These are phyloP conservation scores for Trypanosoma congolense DNA, from an alignment of 208 protist species.

Conservation along the genomic window DNA sequence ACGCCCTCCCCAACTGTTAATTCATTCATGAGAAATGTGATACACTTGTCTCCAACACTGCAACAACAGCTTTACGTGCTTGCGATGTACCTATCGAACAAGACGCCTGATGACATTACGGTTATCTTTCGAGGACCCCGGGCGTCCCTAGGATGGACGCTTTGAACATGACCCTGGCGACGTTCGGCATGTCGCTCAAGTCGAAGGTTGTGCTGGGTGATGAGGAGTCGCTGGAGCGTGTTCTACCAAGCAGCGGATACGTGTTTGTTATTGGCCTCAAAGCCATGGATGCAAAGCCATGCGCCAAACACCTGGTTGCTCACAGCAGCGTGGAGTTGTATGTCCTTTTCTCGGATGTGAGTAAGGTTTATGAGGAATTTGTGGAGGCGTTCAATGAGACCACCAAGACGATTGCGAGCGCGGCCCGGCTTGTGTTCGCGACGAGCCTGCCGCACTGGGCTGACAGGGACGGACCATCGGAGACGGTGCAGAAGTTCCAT, in stretches of 20 bases:
- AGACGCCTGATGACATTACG: neutral
- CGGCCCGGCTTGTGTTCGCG: constrained; percentile 28
- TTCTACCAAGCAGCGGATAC: neutral
- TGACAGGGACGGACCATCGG: constrained; percentile 15
- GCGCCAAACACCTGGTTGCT: constrained; percentile 15
- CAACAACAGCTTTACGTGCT: constrained; percentile 6
- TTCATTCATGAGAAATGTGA: neutral
- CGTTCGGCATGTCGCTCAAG: constrained; percentile 10
- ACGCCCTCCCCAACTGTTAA: neutral
- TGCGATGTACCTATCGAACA: neutral
- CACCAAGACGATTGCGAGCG: neutral
- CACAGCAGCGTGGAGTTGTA: constrained; percentile 17
- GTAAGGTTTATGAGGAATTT: constrained; percentile 28
- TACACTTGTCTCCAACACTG: constrained; percentile 7
- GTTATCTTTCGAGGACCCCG: constrained; percentile 1
- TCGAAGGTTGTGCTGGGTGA: constrained; percentile 5
- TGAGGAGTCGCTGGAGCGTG: neutral
- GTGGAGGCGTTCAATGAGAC: constrained; percentile 15
- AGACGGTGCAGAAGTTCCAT: constrained; percentile 17
- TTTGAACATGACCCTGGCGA: neutral
- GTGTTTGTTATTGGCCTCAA: constrained; percentile 22
- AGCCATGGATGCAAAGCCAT: constrained; percentile 9
- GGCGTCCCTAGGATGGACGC: neutral
- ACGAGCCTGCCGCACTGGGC: constrained; percentile 51
- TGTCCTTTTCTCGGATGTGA: constrained; percentile 30